Evolutionary conservation across 1,139 yeast genomes (phyloP).

Genomic region (Blastobotrys petasosporus): DNA sequence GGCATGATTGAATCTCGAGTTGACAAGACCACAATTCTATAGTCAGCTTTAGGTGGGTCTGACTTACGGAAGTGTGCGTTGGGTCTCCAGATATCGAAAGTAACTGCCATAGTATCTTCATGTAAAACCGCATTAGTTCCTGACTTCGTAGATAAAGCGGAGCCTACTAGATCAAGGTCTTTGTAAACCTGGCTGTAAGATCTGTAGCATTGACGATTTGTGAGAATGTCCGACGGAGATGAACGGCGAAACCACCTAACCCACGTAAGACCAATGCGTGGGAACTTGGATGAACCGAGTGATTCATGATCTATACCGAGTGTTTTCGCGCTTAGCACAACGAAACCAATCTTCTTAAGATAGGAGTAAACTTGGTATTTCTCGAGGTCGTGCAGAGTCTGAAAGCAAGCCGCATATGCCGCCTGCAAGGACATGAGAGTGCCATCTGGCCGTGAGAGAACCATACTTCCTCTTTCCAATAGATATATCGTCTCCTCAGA

Average conservation of each 20-base stretch:
- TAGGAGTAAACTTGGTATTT: slow-evolving; percentile 66
- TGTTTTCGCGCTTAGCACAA: slow-evolving; percentile 42
- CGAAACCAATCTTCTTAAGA: slow-evolving; percentile 73
- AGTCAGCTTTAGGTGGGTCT: slow-evolving; percentile 67
- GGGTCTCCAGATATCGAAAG: slow-evolving; percentile 84
- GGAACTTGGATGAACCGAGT: too few relatives aligned
- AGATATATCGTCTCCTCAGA: slow-evolving; percentile 71
- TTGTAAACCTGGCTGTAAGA: slow-evolving; percentile 16
- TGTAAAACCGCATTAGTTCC: slow-evolving; percentile 5
- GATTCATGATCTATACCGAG: too few relatives aligned
- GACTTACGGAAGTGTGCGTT: slow-evolving; percentile 60
- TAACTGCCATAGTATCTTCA: slow-evolving; percentile 24
- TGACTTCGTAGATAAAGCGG: neutral
- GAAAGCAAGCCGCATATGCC: slow-evolving; percentile 51
- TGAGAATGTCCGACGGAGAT: neutral
- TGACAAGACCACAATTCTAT: slow-evolving; percentile 57
- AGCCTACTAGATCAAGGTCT: slow-evolving; percentile 22
- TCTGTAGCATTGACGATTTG: neutral
- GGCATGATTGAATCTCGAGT: slow-evolving; percentile 52
- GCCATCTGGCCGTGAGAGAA: slow-evolving; percentile 43
- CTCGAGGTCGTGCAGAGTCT: slow-evolving; percentile 44
- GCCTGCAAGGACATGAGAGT: slow-evolving; percentile 58
- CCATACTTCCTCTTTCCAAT: slow-evolving; percentile 75
- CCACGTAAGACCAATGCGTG: neutral
- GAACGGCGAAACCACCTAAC: neutral